Conservation (phyloP, 208 protist genomes). For the Leishmania tropica region DNA sequence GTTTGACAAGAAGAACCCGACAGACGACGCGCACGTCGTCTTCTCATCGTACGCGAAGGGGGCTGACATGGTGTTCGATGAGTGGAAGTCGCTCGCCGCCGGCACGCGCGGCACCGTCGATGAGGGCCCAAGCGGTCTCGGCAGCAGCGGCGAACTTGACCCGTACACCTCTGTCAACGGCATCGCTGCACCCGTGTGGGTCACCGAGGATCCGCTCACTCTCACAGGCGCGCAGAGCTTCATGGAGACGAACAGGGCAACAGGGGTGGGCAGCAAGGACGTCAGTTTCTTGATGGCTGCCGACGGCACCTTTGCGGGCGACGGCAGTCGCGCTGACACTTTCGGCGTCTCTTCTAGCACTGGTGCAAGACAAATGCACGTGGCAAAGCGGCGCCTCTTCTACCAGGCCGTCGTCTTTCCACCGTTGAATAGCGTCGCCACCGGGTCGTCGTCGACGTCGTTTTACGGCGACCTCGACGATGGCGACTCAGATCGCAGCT, state of each 20-base stretch:
- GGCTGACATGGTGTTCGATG: conserved; percentile 14
- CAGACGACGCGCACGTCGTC: conserved; percentile 10
- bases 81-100: conserved; percentile 16
- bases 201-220: conserved; percentile 18
- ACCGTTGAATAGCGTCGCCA: neutral
- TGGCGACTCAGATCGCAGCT: neutral
- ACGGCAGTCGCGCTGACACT: neutral
- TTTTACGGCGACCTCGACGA: neutral
- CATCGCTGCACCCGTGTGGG: conserved; percentile 13
- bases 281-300: conserved; percentile 1
- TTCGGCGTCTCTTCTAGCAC: neutral
- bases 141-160: conserved; percentile 23
- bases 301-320: neutral
- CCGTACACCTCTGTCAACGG: conserved; percentile 14
- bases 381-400: conserved; percentile 29
- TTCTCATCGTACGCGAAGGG: conserved; percentile 34
- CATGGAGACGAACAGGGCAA: conserved; percentile 2
- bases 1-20: neutral
- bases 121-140: neutral
- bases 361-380: conserved; percentile 18
- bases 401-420: conserved; percentile 34
- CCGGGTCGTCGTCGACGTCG: neutral
- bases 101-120: neutral
- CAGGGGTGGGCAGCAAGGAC: neutral
- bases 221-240: conserved; percentile 31